Percentiles rank a stretch among this genome's conserved stretches.
phyloP scores from a whole-genome alignment of 495 filamentous ascomycete species.

The Hypoxylon lenormandii region DNA sequence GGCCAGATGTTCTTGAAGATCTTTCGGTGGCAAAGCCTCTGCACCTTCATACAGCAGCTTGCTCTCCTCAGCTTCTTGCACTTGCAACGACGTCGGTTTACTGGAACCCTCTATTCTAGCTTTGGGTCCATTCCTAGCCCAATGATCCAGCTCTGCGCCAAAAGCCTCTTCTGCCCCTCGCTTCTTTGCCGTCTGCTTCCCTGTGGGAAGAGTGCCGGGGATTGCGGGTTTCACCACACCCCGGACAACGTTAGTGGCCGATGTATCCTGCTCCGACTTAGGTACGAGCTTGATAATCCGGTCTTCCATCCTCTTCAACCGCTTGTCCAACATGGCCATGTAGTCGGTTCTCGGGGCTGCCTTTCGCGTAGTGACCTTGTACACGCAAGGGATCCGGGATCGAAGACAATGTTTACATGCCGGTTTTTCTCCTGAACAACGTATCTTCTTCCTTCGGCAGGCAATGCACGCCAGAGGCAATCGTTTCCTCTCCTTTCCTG shows the following conservation, averaged over 20 bases:
- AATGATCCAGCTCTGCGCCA: slow-evolving; percentile 81
- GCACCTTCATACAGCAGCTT: slow-evolving; percentile 81
- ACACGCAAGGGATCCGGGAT: slow-evolving; percentile 96
- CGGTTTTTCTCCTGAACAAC: slow-evolving; percentile 96
- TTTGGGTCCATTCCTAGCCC: slow-evolving; percentile 72
- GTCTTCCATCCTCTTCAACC: slow-evolving; percentile 95
- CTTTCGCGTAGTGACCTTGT: slow-evolving; percentile 95
- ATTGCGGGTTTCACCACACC: slow-evolving; percentile 81
- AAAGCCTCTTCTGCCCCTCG: slow-evolving; percentile 90
- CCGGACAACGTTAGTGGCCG: slow-evolving; percentile 53
- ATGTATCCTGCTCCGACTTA: slow-evolving; percentile 76
- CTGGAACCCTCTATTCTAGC: slow-evolving; percentile 58
- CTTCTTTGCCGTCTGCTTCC: slow-evolving; percentile 74
- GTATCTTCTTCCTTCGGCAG: slow-evolving; percentile 95
- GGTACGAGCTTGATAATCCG: slow-evolving; percentile 96
- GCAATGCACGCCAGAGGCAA: slow-evolving; percentile 95
- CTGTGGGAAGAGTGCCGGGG: slow-evolving; percentile 68
- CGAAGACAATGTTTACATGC: slow-evolving; percentile 96
- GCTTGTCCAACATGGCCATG: slow-evolving; percentile 98
- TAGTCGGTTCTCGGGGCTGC: slow-evolving; percentile 97
- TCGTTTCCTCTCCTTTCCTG: slow-evolving; percentile 94
- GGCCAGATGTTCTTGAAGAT: slow-evolving; percentile 92
- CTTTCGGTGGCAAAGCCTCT: slow-evolving; percentile 84
- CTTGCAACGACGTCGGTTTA: slow-evolving; percentile 69
- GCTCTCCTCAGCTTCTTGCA: slow-evolving; percentile 75